These are phyloP conservation scores for Antrodiella citrinella DNA, from an alignment of 768 basidiomycete species.

Conservation along the genomic window DNA sequence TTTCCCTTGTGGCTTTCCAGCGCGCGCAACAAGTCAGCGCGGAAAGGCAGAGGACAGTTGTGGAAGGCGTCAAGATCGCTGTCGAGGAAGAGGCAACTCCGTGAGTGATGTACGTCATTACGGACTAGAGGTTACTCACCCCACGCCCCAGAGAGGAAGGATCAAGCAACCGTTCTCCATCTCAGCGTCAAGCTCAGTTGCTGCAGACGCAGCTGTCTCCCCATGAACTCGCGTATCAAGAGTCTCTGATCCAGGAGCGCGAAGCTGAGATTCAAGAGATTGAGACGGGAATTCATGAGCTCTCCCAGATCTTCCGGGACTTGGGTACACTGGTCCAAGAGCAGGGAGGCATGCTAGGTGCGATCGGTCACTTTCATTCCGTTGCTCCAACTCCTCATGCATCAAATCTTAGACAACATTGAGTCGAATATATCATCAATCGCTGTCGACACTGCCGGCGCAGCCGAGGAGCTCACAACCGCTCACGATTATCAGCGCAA, in stretches of 20 bases:
- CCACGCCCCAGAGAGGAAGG: constrained; percentile 14
- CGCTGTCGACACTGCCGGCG: constrained; percentile 71
- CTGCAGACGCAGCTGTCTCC: constrained; percentile 74
- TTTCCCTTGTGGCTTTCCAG: constrained; percentile 88
- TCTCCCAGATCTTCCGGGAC: constrained; percentile 94
- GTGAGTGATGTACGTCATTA: constrained; percentile 18
- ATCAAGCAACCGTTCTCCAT: constrained; percentile 33
- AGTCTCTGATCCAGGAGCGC: constrained; percentile 89
- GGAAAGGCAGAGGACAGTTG: constrained; percentile 82
- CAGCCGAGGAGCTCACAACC: constrained; percentile 78
- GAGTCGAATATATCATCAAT: constrained; percentile 89
- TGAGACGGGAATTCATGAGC: constrained; percentile 92
- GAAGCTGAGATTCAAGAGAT: constrained; percentile 95
- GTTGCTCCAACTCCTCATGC: background rate
- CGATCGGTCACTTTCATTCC: constrained; percentile 18
- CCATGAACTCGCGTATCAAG: constrained; percentile 92
- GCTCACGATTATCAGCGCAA: constrained; percentile 93
- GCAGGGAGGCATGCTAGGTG: constrained; percentile 93
- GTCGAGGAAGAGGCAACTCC: constrained; percentile 61
- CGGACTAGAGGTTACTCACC: background rate
- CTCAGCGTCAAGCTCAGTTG: constrained; percentile 62
- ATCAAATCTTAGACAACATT: constrained; percentile 67
- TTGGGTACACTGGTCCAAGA: constrained; percentile 90
- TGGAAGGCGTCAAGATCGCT: constrained; percentile 76
- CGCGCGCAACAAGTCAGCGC: constrained; percentile 85